A percentile compares a stretch with the other conserved stretches of the same genome.
Conservation (phyloP, 352 stramenopile genomes). For the Halophytophthora batemanensis region DNA sequence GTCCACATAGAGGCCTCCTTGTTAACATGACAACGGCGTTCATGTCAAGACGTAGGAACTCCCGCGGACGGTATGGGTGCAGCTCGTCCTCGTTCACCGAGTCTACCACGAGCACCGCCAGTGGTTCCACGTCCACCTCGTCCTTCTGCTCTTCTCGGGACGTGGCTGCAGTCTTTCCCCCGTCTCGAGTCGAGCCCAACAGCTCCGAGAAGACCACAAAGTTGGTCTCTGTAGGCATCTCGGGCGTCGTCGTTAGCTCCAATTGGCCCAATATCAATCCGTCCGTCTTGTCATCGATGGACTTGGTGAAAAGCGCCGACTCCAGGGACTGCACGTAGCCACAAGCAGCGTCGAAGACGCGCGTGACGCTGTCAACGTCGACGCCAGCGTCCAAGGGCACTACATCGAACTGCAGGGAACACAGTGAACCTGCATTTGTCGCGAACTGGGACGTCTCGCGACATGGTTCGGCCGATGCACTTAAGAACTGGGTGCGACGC, state of each 20-base stretch:
- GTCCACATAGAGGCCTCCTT: slow-evolving; percentile 5
- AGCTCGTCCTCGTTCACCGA: slow-evolving; percentile 37
- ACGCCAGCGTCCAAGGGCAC: slow-evolving; percentile 16
- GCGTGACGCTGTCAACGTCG: slow-evolving; percentile 8
- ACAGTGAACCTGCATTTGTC: slow-evolving; percentile 26
- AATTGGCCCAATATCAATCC: slow-evolving; percentile 25
- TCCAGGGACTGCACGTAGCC: slow-evolving; percentile 11
- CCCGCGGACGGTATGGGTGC: slow-evolving; percentile 22
- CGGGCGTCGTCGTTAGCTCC: slow-evolving; percentile 18
- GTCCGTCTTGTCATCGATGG: slow-evolving; percentile 18
- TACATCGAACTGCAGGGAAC: slow-evolving; percentile 31
- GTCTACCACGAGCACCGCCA: slow-evolving; percentile 25
- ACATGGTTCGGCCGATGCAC: slow-evolving; percentile 18
- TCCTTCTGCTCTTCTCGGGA: background rate
- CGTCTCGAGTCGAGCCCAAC: background rate
- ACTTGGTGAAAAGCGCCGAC: slow-evolving; percentile 9
- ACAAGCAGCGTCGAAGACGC: slow-evolving; percentile 12
- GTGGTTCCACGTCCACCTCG: slow-evolving; percentile 4
- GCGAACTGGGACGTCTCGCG: slow-evolving; percentile 31
- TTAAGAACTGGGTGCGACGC: slow-evolving; percentile 46
- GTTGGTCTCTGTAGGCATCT: slow-evolving; percentile 29
- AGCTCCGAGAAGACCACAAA: slow-evolving; percentile 35
- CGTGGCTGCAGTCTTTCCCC: background rate
- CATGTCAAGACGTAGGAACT: slow-evolving; percentile 25
- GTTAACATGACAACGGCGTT: slow-evolving; percentile 23